Conservation (phyloP, 73 alveolate species). For the Paramecium biaurelia region DNA sequence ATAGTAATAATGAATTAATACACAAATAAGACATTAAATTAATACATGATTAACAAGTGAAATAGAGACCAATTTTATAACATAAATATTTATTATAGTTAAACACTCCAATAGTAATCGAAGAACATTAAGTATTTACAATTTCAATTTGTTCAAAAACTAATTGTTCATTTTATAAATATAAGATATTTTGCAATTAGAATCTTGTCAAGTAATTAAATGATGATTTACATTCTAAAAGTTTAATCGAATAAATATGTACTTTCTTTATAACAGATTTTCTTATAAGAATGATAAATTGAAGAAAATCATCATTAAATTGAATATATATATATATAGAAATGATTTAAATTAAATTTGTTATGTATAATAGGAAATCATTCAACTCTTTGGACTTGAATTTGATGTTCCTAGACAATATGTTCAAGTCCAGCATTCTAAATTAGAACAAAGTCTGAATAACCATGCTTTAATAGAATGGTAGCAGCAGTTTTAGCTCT, state of each 20-base stretch:
- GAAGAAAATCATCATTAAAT: neutral
- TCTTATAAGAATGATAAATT: neutral
- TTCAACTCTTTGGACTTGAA: neutral
- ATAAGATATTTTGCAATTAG: neutral
- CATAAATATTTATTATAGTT: neutral
- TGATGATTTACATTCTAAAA: neutral
- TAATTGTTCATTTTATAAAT: neutral
- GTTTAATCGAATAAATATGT: neutral
- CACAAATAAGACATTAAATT: neutral
- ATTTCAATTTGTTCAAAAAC: neutral
- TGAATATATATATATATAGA: neutral
- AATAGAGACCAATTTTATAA: neutral
- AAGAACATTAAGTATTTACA: neutral
- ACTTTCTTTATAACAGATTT: neutral
- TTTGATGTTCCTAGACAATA: constrained; percentile 1
- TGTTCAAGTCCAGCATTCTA: constrained; percentile 50
- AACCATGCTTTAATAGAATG: constrained; percentile 39
- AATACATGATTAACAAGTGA: neutral
- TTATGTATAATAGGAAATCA: neutral
- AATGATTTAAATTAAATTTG: neutral
- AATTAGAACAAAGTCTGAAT: neutral
- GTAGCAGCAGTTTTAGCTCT: constrained; percentile 57
- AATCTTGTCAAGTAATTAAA: neutral
- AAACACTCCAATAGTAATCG: neutral
- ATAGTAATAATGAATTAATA: neutral